These are phyloP conservation scores for Parathielavia hyrcaniae DNA, from an alignment of 495 filamentous ascomycete species.

Conservation along the genomic window DNA sequence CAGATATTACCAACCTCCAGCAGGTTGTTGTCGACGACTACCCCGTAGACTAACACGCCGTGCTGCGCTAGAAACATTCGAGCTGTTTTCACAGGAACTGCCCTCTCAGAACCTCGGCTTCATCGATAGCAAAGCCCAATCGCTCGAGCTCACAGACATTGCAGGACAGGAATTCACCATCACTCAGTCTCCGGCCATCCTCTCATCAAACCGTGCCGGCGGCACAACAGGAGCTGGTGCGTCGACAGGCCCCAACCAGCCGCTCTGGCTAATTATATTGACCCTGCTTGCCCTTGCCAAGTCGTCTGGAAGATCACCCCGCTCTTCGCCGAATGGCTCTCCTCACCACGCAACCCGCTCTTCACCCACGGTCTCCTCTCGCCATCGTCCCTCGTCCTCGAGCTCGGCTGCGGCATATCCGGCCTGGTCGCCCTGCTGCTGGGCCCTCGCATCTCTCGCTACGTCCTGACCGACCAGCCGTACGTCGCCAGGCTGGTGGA, in stretches of 20 bases:
- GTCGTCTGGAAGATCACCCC: constrained; percentile 93
- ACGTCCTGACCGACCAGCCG: constrained; percentile 80
- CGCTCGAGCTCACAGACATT: constrained; percentile 59
- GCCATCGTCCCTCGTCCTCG: constrained; percentile 55
- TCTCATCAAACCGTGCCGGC: constrained; percentile 67
- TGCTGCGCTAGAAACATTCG: constrained; percentile 63
- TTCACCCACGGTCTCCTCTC: constrained; percentile 52
- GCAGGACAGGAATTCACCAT: constrained; percentile 66
- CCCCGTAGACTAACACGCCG: constrained; percentile 11
- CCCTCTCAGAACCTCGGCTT: constrained; percentile 80
- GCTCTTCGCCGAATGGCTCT: constrained; percentile 74
- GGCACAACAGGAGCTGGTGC: constrained; percentile 90
- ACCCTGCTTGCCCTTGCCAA: not conserved
- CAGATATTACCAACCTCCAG: not conserved
- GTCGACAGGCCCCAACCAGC: constrained; percentile 15
- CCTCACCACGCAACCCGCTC: constrained; percentile 56
- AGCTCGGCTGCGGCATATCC: constrained; percentile 84
- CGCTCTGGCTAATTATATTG: not conserved
- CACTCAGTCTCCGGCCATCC: constrained; percentile 75
- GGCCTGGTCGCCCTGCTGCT: constrained; percentile 64
- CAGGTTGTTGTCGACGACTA: not conserved
- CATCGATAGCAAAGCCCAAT: constrained; percentile 59
- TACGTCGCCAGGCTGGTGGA: constrained; percentile 71
- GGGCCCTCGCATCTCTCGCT: constrained; percentile 54
- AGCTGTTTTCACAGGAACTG: constrained; percentile 71